phyloP scores from a whole-genome alignment of 2,329 filamentous ascomycete genomes.

The Fusarium domesticum region DNA sequence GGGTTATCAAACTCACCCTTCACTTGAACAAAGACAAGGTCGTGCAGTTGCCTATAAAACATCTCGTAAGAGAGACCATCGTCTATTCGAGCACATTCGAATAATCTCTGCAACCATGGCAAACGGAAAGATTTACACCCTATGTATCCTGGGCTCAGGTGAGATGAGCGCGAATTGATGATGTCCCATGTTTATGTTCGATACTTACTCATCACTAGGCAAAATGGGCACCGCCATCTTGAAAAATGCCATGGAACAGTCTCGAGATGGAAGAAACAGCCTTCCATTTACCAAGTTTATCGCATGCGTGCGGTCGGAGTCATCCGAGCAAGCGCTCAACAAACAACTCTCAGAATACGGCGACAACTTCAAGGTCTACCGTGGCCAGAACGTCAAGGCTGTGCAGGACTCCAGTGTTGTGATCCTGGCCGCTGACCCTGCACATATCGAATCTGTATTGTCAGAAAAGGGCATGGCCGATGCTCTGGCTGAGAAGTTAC shows the following conservation, averaged over 20 bases:
- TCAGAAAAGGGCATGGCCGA: constrained; percentile 35
- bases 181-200: too few species aligned
- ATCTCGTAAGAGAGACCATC: neutral
- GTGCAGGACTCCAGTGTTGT: constrained; percentile 38
- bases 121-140: constrained; percentile 15
- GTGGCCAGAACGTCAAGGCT: constrained; percentile 35
- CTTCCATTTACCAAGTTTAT: constrained; percentile 27
- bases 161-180: neutral
- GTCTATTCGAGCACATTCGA: neutral
- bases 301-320: constrained; percentile 31
- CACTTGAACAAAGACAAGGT: too few species aligned
- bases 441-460: constrained; percentile 40
- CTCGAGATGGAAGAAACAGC: constrained; percentile 2
- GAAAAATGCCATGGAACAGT: constrained; percentile 18
- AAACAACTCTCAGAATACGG: constrained; percentile 18
- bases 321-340: constrained; percentile 21
- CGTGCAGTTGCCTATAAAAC: neutral
- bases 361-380: constrained; percentile 25
- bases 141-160: constrained; percentile 28
- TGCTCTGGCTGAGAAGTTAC: constrained; percentile 42
- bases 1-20: neutral
- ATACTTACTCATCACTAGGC: constrained; percentile 14
- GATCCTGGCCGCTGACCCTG: constrained; percentile 47
- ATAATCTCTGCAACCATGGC: constrained; percentile 12
- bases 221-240: constrained; percentile 35